Evolutionary conservation across 1,284 basidiomycete species (phyloP).

Genomic region (Fomitopsis palustris): DNA sequence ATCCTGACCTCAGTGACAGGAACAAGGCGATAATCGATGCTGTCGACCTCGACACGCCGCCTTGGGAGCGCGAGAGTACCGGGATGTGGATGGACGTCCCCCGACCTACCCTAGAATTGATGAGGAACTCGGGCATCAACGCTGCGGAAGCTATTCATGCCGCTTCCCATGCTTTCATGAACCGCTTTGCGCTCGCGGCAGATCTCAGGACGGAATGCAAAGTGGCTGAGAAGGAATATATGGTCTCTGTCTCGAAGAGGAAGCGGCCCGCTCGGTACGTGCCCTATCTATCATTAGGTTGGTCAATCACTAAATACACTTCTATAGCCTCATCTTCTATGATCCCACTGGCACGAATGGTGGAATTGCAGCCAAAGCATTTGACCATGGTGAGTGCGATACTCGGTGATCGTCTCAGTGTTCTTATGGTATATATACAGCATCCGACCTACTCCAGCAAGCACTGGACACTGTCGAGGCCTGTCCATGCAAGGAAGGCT

Average conservation of each 20-base stretch:
- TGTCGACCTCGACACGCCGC: constrained; percentile 78
- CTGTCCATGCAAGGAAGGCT: constrained; percentile 74
- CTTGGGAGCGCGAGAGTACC: constrained; percentile 73
- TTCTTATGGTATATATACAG: constrained; percentile 29
- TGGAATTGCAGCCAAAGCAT: constrained; percentile 76
- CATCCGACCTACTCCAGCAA: constrained; percentile 59
- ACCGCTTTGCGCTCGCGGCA: constrained; percentile 66
- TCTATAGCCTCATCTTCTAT: constrained; percentile 77
- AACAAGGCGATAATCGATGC: constrained; percentile 70
- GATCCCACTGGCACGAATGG: constrained; percentile 71
- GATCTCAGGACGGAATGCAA: constrained; percentile 90
- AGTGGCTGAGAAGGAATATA: constrained; percentile 75
- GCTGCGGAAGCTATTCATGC: constrained; percentile 81
- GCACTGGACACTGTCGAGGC: constrained; percentile 62
- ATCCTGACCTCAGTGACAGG: constrained; percentile 30
- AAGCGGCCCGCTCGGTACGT: constrained; percentile 75
- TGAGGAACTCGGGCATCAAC: constrained; percentile 58
- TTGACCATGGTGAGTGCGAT: constrained; percentile 65
- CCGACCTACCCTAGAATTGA: constrained; percentile 42
- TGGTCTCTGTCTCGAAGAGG: constrained; percentile 50
- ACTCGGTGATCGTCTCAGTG: background rate
- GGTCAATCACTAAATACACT: background rate
- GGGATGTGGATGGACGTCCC: constrained; percentile 90
- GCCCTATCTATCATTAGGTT: background rate
- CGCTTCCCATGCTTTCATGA: constrained; percentile 82